Evolutionary conservation across 306 rosid species (phyloP).

Genomic region (Quercus parvula): DNA sequence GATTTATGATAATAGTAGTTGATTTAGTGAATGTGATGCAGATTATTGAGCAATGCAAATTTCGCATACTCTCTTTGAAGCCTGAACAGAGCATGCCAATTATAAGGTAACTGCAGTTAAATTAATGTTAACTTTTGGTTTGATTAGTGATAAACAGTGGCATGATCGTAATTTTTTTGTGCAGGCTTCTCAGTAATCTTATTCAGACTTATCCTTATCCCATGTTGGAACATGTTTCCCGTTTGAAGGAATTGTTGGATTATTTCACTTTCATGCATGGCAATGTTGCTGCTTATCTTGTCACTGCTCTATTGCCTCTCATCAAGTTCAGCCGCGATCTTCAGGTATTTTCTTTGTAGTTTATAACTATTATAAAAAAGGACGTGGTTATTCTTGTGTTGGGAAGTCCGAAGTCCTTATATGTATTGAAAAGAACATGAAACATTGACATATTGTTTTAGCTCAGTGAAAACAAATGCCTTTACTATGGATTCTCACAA

Average conservation of each 20-base stretch:
- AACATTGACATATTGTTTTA: no score
- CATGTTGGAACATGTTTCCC: conserved; percentile 35
- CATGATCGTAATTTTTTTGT: not conserved
- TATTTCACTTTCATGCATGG: conserved; percentile 43
- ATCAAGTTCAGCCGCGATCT: conserved; percentile 38
- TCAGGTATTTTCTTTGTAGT: conserved; percentile 18
- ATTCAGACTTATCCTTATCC: conserved; percentile 24
- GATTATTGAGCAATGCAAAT: conserved; percentile 44
- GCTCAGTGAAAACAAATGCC: no score
- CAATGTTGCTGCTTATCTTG: conserved; percentile 36
- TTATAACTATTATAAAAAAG: not conserved
- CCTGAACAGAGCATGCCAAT: conserved; percentile 31
- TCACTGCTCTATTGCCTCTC: conserved; percentile 35
- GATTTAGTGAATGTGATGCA: not conserved
- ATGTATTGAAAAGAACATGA: not conserved
- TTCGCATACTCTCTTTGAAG: conserved; percentile 40
- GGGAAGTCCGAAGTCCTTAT: not conserved
- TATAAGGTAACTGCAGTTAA: conserved; percentile 23
- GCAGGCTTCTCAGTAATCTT: conserved; percentile 36
- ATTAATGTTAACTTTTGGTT: not conserved
- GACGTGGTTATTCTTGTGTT: not conserved
- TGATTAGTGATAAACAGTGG: not conserved
- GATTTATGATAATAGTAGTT: not conserved
- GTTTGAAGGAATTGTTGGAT: conserved; percentile 37
- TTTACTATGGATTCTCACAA: not conserved